Evolutionary conservation across 2,329 filamentous ascomycete genomes (phyloP).

Genomic region (Aureobasidium sp.): DNA sequence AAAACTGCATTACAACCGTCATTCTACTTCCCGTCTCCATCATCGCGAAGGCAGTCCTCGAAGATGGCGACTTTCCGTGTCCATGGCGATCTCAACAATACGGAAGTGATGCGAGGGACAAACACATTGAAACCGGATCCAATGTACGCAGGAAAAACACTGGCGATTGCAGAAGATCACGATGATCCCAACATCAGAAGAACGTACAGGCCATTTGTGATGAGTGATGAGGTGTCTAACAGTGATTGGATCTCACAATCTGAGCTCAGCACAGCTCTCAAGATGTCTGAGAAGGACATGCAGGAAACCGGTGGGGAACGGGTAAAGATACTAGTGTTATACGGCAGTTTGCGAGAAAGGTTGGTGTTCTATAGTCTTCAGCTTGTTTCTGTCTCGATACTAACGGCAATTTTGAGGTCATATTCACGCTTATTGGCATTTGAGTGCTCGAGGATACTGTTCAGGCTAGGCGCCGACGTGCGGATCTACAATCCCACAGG

Average conservation of each 20-base stretch:
- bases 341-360: constrained; percentile 48
- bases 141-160: constrained; percentile 18
- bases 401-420: constrained; percentile 33
- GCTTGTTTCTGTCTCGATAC: background rate
- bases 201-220: constrained; percentile 50
- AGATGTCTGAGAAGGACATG: constrained; percentile 44
- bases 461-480: constrained; percentile 57
- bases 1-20: no score
- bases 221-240: constrained; percentile 28
- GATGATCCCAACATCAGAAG: constrained; percentile 39
- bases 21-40: no score
- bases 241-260: constrained; percentile 49
- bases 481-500: constrained; percentile 51
- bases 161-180: constrained; percentile 38
- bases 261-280: constrained; percentile 45
- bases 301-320: constrained; percentile 28
- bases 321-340: constrained; percentile 51
- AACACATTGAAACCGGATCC: constrained; percentile 14
- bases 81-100: constrained; percentile 22
- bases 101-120: constrained; percentile 16
- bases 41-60: no score
- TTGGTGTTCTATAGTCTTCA: constrained; percentile 17
- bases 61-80: background rate
- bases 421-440: constrained; percentile 53
- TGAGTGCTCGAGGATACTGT: constrained; percentile 52